Base-by-base conservation (phyloP, 164 flowering plant species). In the Sextonia rubra region DNA sequence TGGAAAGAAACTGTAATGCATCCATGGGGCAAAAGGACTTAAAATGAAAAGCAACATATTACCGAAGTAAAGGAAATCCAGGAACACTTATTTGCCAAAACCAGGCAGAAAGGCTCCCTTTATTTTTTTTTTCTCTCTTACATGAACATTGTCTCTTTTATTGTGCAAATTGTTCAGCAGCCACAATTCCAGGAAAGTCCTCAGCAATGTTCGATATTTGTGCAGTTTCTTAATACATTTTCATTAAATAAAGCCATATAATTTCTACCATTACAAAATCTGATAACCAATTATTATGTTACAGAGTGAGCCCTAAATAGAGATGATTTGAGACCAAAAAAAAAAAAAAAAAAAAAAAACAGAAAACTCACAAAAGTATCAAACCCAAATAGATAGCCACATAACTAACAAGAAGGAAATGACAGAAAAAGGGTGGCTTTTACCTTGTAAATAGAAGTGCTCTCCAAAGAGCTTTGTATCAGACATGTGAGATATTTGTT, bases 371-470 rank as follows among this genome's bases (percentile, higher is more conserved):
- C 44, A 37, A 37, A 5, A 37, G 8, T 37, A 37, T 1, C 44
- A 37, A 37, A 37, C 8, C 9, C 44, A 37, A 37, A 5, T 37
- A 5, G 11, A 37, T 37, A 7, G 58, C 58, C 58, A 52, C 15
- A 17, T 52, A 52, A 52, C 58, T 52, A 18, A 20, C 14, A 52
- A 52, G 14, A 52, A 52, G 20, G 58, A 52, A 52, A 17, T 15
- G 58, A 12, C 14, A 64, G 32, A 7, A 2, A 2, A 64, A 64
- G 7, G 58, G n/a, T 15, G 14, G 44, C 44, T 9, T 20, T 52
- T 52, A 79, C 83, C 86, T 83, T 76, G 84, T 29, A 77, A 49
- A n/a, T 69, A 69, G 60, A 71, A 37, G 44, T 73, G 52, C 25
- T 78, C 81, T 27, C 70, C 74, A 69, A 49, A 70, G 71, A 26